Percentiles rank a stretch among this genome's conserved stretches.
Evolutionary conservation across 495 filamentous ascomycete species (phyloP).

Genomic region (Penicillium ochrochloron): DNA sequence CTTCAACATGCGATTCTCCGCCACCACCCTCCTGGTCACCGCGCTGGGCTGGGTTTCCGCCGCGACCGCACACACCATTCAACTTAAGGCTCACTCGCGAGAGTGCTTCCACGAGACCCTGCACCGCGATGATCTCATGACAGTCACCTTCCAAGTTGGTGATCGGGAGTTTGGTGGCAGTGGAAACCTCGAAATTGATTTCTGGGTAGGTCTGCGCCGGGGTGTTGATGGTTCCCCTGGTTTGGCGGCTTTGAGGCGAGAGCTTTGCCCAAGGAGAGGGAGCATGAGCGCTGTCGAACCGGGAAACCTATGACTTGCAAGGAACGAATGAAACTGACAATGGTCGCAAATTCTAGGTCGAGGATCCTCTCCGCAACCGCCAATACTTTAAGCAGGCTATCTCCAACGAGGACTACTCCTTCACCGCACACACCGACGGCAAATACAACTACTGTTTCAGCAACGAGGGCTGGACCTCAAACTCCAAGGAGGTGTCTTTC

Average conservation of each 20-base stretch:
- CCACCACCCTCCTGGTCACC: conserved; percentile 61
- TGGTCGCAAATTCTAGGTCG: conserved; percentile 58
- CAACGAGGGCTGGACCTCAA: conserved; percentile 92
- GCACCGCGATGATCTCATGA: conserved; percentile 96
- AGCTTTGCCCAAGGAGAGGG: neutral
- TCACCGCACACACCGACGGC: conserved; percentile 83
- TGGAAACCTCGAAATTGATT: conserved; percentile 95
- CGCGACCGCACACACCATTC: conserved; percentile 87
- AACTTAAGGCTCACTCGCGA: conserved; percentile 83
- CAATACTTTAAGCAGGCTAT: conserved; percentile 76
- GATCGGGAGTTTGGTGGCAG: conserved; percentile 94
- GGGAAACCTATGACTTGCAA: neutral
- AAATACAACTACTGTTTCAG: conserved; percentile 97
- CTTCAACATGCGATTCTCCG: conserved; percentile 58
- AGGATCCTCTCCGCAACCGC: conserved; percentile 75
- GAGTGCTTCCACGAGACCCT: conserved; percentile 98
- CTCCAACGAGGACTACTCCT: conserved; percentile 91
- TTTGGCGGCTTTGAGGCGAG: neutral
- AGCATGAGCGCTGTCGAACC: neutral
- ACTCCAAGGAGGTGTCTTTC: conserved; percentile 96
- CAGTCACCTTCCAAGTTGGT: conserved; percentile 96
- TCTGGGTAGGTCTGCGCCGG: conserved; percentile 73
- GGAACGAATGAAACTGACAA: conserved; percentile 21
- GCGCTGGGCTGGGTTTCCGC: conserved; percentile 66
- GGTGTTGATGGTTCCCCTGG: conserved; percentile 4